Percentiles rank a stretch among this genome's conserved stretches.
These are phyloP conservation scores for Phytophthora citrophthora DNA, from an alignment of 352 stramenopile genomes.

Conservation along the genomic window DNA sequence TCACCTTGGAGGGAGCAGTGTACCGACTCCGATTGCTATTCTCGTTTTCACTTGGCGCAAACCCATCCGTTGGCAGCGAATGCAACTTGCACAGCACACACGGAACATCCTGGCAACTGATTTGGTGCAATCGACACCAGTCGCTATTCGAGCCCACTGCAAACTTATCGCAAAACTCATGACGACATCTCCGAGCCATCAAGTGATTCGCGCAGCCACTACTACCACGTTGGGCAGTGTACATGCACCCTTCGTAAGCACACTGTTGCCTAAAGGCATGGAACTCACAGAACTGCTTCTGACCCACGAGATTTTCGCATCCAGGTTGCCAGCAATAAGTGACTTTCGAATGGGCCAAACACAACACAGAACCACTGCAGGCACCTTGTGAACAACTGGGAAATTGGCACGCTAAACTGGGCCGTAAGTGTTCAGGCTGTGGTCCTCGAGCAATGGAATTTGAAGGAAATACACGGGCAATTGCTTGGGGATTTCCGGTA, in stretches of 20 bases:
- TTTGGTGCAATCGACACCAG: slow-evolving; percentile 59
- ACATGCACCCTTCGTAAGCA: slow-evolving; percentile 62
- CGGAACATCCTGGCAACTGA: slow-evolving; percentile 52
- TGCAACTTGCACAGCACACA: slow-evolving; percentile 64
- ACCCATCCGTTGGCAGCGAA: slow-evolving; percentile 17
- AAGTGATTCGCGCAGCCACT: slow-evolving; percentile 59
- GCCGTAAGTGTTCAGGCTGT: slow-evolving; percentile 7
- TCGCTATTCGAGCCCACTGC: slow-evolving; percentile 36
- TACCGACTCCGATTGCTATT: slow-evolving; percentile 34
- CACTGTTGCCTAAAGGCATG: slow-evolving; percentile 62
- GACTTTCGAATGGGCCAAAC: slow-evolving; percentile 49
- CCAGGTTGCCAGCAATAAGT: slow-evolving; percentile 68
- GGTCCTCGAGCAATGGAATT: slow-evolving; percentile 3
- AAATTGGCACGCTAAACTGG: slow-evolving; percentile 44
- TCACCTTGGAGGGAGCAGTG: slow-evolving; percentile 10
- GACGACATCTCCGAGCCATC: slow-evolving; percentile 52
- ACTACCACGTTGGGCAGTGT: slow-evolving; percentile 32
- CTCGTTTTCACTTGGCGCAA: slow-evolving; percentile 21
- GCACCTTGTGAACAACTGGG: slow-evolving; percentile 45
- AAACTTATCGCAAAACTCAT: slow-evolving; percentile 74
- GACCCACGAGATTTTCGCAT: slow-evolving; percentile 65
- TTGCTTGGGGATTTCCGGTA: slow-evolving; percentile 16
- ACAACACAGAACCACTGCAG: slow-evolving; percentile 38
- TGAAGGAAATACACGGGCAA: slow-evolving; percentile 7
- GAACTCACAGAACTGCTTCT: slow-evolving; percentile 62